Base-by-base conservation (phyloP, 805 yeast species). In the Metschnikowia aberdeeniae region DNA sequence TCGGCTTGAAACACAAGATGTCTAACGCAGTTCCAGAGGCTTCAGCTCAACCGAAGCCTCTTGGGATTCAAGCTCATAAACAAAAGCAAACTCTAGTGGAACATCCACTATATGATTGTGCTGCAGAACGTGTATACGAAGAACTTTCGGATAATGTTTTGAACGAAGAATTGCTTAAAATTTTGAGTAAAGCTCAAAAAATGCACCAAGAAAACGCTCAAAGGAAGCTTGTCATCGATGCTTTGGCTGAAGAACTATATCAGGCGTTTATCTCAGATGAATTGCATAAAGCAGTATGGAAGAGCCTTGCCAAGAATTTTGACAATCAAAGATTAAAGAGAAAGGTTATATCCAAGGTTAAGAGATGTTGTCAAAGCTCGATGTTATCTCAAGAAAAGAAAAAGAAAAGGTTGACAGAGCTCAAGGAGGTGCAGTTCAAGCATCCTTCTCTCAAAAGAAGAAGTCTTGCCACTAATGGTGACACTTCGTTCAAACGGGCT, bases 221-320 rank as follows among this genome's bases (percentile, higher is more conserved):
- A 47, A 49, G 61, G 20, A 45, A 30, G 13, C 27, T 47, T 7
- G 42, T 70, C 1, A 59, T 80, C 2, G 58, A 69, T 0, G 46
- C 62, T 0, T 62, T 83, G n/a, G 57, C 82, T 1, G 55, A 61
- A 1, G 86, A 81, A 34, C 58, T 86, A 1, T 84, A 68, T 50
- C 56, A 61, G 13, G 86, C 90, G 0, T 82, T 86, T 53, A 56
- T 86, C 34, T 72, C 76, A 36, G 90, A 85, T 51, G 68, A 76
- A 32, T 57, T 78, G 0, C 79, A 72, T 54, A 60, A 75, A 32
- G 59, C 65, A 3, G 61, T 68, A 0, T 55, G 75, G 34, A 75
- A 75, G 26, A 58, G 67, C 2, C 61, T 64, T 36, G 85, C 93
- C 0, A 73, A 67, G n/a, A 28, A 49, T 1, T 58, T 70, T 35